A percentile compares a stretch with the other conserved stretches of the same genome.
phyloP scores from a whole-genome alignment of 352 stramenopile species.

The Globisporangium nagaii region DNA sequence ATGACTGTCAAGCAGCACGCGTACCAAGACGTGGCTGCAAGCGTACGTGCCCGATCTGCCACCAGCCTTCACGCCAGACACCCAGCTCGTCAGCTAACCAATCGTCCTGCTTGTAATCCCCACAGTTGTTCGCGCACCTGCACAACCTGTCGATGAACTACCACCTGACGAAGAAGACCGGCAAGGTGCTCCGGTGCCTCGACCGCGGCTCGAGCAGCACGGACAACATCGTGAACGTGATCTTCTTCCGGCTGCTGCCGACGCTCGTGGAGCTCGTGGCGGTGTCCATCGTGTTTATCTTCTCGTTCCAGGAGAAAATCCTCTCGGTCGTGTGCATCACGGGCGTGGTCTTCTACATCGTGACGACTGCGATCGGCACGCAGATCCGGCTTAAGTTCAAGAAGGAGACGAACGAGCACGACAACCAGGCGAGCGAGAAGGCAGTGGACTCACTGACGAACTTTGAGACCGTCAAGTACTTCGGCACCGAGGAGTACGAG shows the following conservation, averaged over 20 bases:
- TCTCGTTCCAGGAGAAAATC: conserved; percentile 90
- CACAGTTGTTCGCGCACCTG: conserved; percentile 90
- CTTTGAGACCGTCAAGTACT: conserved; percentile 98
- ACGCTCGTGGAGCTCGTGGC: conserved; percentile 94
- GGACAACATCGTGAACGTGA: conserved; percentile 94
- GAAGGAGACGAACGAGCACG: conserved; percentile 90
- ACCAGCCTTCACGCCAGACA: no score
- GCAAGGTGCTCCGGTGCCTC: conserved; percentile 92
- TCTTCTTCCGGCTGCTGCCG: conserved; percentile 95
- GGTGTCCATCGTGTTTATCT: conserved; percentile 82
- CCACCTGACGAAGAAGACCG: conserved; percentile 96
- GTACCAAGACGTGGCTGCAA: conserved; percentile 93
- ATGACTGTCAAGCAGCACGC: conserved; percentile 95
- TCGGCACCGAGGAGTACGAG: conserved; percentile 93
- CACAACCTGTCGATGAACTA: conserved; percentile 96
- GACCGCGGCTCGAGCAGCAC: conserved; percentile 84
- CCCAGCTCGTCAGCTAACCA: no score
- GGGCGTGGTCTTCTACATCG: conserved; percentile 91
- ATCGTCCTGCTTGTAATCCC: background rate
- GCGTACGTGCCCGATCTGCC: no score
- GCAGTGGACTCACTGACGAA: conserved; percentile 96
- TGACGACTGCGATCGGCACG: conserved; percentile 85
- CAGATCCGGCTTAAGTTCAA: conserved; percentile 83
- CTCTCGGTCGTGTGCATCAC: conserved; percentile 85
- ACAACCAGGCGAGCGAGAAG: conserved; percentile 96